Base-by-base conservation (phyloP, 1,284 basidiomycete genomes). In the Melampsora larici-populina region DNA sequence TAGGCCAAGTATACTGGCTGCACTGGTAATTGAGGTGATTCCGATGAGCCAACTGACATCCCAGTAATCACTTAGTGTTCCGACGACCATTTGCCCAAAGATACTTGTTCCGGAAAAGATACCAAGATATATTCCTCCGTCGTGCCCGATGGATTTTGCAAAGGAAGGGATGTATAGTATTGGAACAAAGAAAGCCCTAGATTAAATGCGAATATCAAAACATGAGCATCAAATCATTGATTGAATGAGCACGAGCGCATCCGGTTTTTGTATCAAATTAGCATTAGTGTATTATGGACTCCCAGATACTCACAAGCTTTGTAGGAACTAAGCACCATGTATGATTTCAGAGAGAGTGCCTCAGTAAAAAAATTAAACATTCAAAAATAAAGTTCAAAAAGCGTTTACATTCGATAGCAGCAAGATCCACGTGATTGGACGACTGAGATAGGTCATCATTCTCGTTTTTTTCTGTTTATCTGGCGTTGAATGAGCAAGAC, bases 1-100 rank as follows among this genome's bases (percentile, higher is more conserved):
- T n/a, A 73, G 49, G 46, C 64, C 36, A 73, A 73, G 65, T n/a
- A 65, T 73, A 29, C 71, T 73, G 31, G 65, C 62, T 11, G 71
- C 51, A 18, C 71, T 73, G 21, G 71, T 18, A 24, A 73, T 33
- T 24, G 62, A 73, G 36, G 60, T 73, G 24, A 73, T 29, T 6
- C 71, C 71, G 21, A 73, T 73, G 62, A 73, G 64, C 62, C 60
- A 64, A n/a, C 48, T 64, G 36, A 73, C 48, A 55, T 73, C 71
- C 31, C 36, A 73, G 48, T 65, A 46, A 36, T 73, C 71, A 65
- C 71, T 73, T 63, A 73, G 36, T 51, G 33, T 29, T 31, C 71
- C 71, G 6, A 26, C 55, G 43, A 65, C 24, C 24, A 73, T 24
- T 40, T 73, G 71, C 18, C 71, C 71, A n/a, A 73, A 51, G 40